A percentile compares a stretch with the other conserved stretches of the same genome.
Conservation (phyloP, 192 early-diverging fungal species). For the Umbelopsis ramanniana region DNA sequence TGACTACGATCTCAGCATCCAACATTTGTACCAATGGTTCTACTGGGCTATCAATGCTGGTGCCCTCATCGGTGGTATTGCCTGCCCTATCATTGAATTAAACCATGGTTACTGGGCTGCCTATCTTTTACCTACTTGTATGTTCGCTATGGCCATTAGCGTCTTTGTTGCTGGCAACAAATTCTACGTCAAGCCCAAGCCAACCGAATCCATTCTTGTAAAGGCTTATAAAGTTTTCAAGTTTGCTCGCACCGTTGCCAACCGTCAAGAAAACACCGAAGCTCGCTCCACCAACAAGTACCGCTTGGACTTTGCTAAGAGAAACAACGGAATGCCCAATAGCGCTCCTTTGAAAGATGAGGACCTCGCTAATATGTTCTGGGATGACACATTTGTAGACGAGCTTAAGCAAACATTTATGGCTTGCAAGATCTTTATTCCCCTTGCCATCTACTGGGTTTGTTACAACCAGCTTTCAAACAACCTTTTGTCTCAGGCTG, state of each 20-base stretch:
- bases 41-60: conserved; percentile 73
- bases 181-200: conserved; percentile 51
- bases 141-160: conserved; percentile 54
- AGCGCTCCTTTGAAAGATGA: conserved; percentile 23
- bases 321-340: conserved; percentile 29
- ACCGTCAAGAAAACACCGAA: conserved; percentile 27
- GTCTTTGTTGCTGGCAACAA: conserved; percentile 57
- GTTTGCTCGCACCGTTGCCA: conserved; percentile 24
- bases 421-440: conserved; percentile 66
- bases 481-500: conserved; percentile 65
- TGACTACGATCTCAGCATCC: conserved; percentile 61
- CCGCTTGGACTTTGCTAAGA: conserved; percentile 61
- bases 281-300: conserved; percentile 22
- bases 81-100: conserved; percentile 44
- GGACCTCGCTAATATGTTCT: conserved; percentile 24
- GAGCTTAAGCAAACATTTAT: conserved; percentile 58
- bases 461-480: conserved; percentile 65
- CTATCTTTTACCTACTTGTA: conserved; percentile 59
- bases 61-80: conserved; percentile 55
- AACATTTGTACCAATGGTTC: conserved; percentile 76
- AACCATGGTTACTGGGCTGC: conserved; percentile 68
- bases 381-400: conserved; percentile 64
- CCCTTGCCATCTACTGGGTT: conserved; percentile 65
- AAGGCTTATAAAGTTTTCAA: conserved; percentile 45
- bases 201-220: conserved; percentile 58